Evolutionary conservation across 306 rosid genomes (phyloP), one percentile per base, ranked within the genome.

Genomic region (Boehmeria nivea): DNA sequence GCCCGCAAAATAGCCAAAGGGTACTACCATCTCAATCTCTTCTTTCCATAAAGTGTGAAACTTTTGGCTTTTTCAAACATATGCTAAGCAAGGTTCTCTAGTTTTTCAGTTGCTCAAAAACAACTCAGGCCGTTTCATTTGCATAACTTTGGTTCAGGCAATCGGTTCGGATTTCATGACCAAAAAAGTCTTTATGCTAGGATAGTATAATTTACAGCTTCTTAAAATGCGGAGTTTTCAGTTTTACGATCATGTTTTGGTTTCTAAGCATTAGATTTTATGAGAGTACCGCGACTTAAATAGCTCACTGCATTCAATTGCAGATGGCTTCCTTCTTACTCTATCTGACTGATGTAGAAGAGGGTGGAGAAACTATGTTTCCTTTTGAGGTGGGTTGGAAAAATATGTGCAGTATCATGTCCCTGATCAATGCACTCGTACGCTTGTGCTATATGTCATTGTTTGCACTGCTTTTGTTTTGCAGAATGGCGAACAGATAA

Each of bases 301-400:
- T 12, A 34, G 13, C 23, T 33, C 38, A 19, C 44, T 43, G 12
- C 48, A 18, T 42, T 52, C 61, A 44, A 54, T 28, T 65, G 54
- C 73, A 84, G 94, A 40, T 81, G 19, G 88, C 88, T 71, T 81
- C 88, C 11, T 84, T 81, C 62, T 76, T 84, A 72, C 45, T 81
- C 68, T 81, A 78, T 73, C 77, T 84, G 3, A 72, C 94, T 19
- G 68, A 44, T 54, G 86, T 81, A 10, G 88, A 84, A 63, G 76
- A 60, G 34, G 86, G 86, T 24, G 94, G 94, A 59, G 86, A 81
- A 64, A 84, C 94, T 47, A 69, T 81, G 88, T 84, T 84, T 52
- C 94, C 88, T 66, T 81, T 43, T 56, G 94, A 84, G 85, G 94
- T 84, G 46, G 38, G 43, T 44, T 11, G n/a, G n/a, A 23, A 18